A percentile compares a stretch with the other conserved stretches of the same genome.
Conservation (phyloP, 2,329 filamentous ascomycete genomes). For the Diaporthe nobilis region DNA sequence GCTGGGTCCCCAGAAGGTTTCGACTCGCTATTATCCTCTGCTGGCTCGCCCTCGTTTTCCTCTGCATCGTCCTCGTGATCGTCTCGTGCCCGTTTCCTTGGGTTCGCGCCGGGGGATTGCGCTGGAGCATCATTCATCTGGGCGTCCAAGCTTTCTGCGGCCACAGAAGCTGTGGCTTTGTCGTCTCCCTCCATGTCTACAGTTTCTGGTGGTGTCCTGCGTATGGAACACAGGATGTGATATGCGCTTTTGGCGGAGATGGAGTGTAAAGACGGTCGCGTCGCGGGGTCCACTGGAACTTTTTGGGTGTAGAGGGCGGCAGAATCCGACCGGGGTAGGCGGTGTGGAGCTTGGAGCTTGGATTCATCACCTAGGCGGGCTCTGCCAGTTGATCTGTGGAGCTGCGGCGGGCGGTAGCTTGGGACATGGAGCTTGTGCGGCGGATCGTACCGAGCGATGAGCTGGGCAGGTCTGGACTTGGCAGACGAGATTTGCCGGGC, state of each 20-base stretch:
- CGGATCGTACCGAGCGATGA: not conserved
- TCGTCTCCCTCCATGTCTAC: slow-evolving; percentile 19
- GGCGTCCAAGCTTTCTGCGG: not conserved
- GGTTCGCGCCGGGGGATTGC: slow-evolving; percentile 6
- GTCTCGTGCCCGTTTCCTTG: slow-evolving; percentile 36
- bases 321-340: slow-evolving; percentile 9
- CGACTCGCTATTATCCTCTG: not conserved
- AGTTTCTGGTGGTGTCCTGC: not conserved
- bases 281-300: slow-evolving; percentile 33
- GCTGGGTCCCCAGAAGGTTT: not conserved
- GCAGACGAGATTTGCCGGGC: not conserved
- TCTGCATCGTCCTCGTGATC: slow-evolving; percentile 11
- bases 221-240: not conserved
- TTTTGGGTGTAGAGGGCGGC: slow-evolving; percentile 29
- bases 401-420: not conserved
- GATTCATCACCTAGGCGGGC: not conserved
- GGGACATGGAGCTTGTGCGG: not conserved
- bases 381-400: not conserved
- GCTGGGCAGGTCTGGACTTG: not conserved
- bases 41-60: slow-evolving; percentile 3
- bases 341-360: slow-evolving; percentile 6
- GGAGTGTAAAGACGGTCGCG: not conserved
- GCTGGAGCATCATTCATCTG: not conserved
- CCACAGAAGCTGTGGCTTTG: not conserved
- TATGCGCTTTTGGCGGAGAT: not conserved